Evolutionary conservation across 805 yeast species (phyloP).

Genomic region (Metschnikowia henanensis): DNA sequence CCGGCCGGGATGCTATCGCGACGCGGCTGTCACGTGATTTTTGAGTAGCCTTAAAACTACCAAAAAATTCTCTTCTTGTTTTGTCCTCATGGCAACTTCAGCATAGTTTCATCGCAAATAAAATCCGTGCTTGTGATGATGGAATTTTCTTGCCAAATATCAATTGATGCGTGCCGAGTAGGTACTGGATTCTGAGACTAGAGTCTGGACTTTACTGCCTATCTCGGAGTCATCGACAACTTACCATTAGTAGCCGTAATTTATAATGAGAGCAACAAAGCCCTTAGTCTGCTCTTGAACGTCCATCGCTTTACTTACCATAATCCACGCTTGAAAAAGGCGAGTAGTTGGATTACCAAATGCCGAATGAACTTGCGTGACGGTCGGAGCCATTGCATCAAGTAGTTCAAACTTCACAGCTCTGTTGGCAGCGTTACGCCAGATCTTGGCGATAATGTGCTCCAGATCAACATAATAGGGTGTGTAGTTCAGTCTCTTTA

Average conservation of each 20-base stretch:
- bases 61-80: neutral
- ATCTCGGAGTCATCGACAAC: constrained; percentile 11
- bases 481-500: too few species aligned
- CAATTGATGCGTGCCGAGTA: constrained; percentile 23
- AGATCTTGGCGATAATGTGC: too few species aligned
- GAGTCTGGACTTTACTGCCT: constrained; percentile 20
- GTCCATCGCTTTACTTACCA: too few species aligned
- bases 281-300: too few species aligned
- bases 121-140: constrained; percentile 39
- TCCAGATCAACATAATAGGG: too few species aligned
- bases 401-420: too few species aligned
- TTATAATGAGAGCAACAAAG: too few species aligned
- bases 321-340: too few species aligned
- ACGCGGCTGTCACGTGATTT: neutral
- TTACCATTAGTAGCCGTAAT: neutral
- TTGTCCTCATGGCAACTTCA: constrained; percentile 35
- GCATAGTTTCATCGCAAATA: constrained; percentile 47
- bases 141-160: constrained; percentile 45
- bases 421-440: too few species aligned
- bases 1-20: neutral
- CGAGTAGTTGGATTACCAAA: too few species aligned
- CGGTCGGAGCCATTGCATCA: too few species aligned
- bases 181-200: constrained; percentile 23
- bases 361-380: too few species aligned
- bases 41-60: constrained; percentile 1